phyloP scores from a whole-genome alignment of 257 asterid species.

The Fraxinus anomala region DNA sequence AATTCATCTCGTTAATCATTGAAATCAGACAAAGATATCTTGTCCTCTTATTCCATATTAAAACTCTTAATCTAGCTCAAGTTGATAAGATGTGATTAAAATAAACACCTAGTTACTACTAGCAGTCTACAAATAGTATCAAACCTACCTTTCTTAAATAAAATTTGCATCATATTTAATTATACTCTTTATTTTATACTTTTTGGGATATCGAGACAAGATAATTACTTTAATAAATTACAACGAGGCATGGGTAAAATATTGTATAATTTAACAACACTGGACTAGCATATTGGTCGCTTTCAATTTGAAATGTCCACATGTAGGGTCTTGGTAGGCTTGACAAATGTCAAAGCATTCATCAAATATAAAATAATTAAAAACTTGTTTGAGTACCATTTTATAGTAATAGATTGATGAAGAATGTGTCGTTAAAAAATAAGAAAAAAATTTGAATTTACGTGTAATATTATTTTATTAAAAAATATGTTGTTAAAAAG shows the following conservation, averaged over 20 bases:
- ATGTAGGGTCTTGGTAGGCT: constrained; percentile 9
- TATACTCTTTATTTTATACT: too few species aligned
- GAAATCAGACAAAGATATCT: constrained; percentile 24
- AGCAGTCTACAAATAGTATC: constrained; percentile 7
- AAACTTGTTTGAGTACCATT: too few species aligned
- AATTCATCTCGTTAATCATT: constrained; percentile 17
- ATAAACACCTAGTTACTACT: not conserved
- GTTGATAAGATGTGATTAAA: constrained; percentile 17
- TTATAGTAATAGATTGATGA: too few species aligned
- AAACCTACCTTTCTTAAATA: not conserved
- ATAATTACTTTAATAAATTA: too few species aligned
- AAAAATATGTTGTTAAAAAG: too few species aligned
- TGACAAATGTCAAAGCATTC: constrained; percentile 13
- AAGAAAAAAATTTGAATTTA: too few species aligned
- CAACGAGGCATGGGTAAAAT: constrained; percentile 6
- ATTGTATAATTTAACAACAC: not conserved
- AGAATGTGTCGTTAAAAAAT: too few species aligned
- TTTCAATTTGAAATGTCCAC: not conserved
- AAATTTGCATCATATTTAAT: too few species aligned
- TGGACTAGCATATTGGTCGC: not conserved
- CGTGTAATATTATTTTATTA: too few species aligned
- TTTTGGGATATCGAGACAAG: too few species aligned
- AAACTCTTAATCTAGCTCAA: constrained; percentile 20
- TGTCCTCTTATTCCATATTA: not conserved
- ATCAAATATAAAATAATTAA: too few species aligned